Evolutionary conservation across 2,329 filamentous ascomycete species (phyloP).

Genomic region (Pseudogymnoascus sp.): DNA sequence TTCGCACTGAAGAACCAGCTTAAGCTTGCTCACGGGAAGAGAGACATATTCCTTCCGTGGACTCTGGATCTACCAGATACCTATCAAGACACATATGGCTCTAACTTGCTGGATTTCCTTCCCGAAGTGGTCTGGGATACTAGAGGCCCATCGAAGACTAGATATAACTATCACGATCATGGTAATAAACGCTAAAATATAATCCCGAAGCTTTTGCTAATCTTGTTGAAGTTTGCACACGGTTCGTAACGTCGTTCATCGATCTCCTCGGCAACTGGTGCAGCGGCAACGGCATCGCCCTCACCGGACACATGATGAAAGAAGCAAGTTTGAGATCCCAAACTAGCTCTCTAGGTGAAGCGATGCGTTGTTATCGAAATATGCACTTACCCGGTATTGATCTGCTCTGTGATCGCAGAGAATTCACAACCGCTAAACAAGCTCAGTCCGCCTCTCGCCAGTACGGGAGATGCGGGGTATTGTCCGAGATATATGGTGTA

Average conservation of each 20-base stretch:
- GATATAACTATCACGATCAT: conserved; percentile 28
- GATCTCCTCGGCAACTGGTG: conserved; percentile 26
- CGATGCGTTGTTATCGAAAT: conserved; percentile 28
- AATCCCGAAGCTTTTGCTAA: not conserved
- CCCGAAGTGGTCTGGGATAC: conserved; percentile 28
- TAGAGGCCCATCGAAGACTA: conserved; percentile 19
- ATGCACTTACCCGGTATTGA: conserved; percentile 28
- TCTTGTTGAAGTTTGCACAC: conserved; percentile 18
- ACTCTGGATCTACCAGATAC: conserved; percentile 23
- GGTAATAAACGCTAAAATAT: not conserved
- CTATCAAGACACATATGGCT: conserved; percentile 20
- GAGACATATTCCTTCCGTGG: conserved; percentile 28
- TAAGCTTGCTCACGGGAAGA: conserved; percentile 16
- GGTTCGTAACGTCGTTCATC: conserved; percentile 27
- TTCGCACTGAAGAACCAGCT: conserved; percentile 27
- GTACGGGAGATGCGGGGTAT: conserved; percentile 22
- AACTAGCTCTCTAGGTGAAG: conserved; percentile 26
- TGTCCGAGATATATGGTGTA: conserved; percentile 27
- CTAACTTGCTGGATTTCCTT: conserved; percentile 20
- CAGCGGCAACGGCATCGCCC: conserved; percentile 20
- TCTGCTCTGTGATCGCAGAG: conserved; percentile 25
- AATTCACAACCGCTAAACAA: conserved; percentile 29
- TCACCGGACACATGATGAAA: conserved; percentile 29
- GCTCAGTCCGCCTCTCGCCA: conserved; percentile 26
- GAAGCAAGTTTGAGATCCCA: conserved; percentile 27